Evolutionary conservation across 2,329 filamentous ascomycete genomes (phyloP), one percentile per base, ranked within the genome.

Genomic region (Sordariomycetes sp.): DNA sequence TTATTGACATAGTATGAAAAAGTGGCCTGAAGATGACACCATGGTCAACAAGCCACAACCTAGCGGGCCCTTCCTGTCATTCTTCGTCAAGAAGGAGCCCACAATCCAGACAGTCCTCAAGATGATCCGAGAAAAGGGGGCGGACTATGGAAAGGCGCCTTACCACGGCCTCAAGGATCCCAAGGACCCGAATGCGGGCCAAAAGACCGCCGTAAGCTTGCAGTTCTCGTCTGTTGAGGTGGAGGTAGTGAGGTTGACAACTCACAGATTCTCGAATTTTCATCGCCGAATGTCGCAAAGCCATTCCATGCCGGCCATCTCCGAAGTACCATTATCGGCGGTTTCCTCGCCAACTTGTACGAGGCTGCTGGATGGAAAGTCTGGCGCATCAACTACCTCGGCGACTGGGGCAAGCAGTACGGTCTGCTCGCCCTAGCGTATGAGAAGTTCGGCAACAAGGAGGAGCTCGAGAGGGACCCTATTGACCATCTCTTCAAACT

Each of bases 231-330:
- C 30, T 14, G 15, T 21, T 21, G 4, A 7, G 9, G 23, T 8
- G 15, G 8, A 8, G 8, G 5, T 11, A 21, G 12, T 8, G 6
- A 20, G 8, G 23, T 17, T 21, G 20, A 33, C 9, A 7, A 6
- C 17, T 21, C 23, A 28, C 24, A 50, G 50, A 73, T 92, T 33
- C 72, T 92, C 47, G 85, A 92, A 50, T 92, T 90, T 58, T 86
- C 81, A 7, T 87, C 82, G 7, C 85, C 86, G 33, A 92, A 92
- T 54, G 87, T 92, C 39, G 85, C 85, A 30, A 90, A 90, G 60
- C 84, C 82, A 17, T 87, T 87, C 64, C 82, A 86, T 51, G 82
- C 82, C 25, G 81, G 82, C 10, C 82, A 88, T 56, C 63, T 87
- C 47, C 71, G 83, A 49, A 82, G 77, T 46, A 88, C 82, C 24